Evolutionary conservation across 1,284 basidiomycete species (phyloP), one percentile per base, ranked within the genome.

Genomic region (Cystobasidium slooffiae): DNA sequence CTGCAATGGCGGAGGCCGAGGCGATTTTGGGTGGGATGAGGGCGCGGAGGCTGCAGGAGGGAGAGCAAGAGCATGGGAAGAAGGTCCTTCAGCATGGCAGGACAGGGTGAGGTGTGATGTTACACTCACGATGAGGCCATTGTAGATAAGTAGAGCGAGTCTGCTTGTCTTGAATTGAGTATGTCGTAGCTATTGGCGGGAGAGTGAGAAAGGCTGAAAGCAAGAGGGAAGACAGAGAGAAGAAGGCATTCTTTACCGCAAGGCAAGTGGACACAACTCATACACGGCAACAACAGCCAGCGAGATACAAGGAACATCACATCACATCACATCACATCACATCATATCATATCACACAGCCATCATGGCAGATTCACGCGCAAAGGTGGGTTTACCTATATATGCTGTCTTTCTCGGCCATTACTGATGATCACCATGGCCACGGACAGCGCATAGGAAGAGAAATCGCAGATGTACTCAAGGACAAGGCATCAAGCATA

Each of bases 21-120:
- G 80, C 80, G 72, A 81, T 80, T 76, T 81, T 81, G 64, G 80
- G 80, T 22, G 80, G 80, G 47, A 81, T 75, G 56, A 81, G 75
- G 22, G 75, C 59, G 37, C 65, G 51, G 10, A 75, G 56, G 22
- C 75, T 75, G 69, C 31, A 31, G 31, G 39, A 46, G 24, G 24
- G 31, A n/a, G 43, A 41, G 68, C 0, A 37, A 31, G 67, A 56
- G 53, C 43, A 56, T 2, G 20, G 22, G 31, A 43, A 16, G 52
- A 51, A 44, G 47, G 16, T 10, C 22, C 3, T 10, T n/a, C 14
- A 39, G 53, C 41, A 70, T 22, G 49, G 62, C 39, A 20, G 61
- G 20, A 18, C 18, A 12, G 43, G 43, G 8, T 24, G 16, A 7
- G 9, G 49, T 31, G 10, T 31, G 14, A 14, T 22, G 18, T 37